Evolutionary conservation across 2,329 filamentous ascomycete genomes (phyloP).

Genomic region (Catunica adiposa): DNA sequence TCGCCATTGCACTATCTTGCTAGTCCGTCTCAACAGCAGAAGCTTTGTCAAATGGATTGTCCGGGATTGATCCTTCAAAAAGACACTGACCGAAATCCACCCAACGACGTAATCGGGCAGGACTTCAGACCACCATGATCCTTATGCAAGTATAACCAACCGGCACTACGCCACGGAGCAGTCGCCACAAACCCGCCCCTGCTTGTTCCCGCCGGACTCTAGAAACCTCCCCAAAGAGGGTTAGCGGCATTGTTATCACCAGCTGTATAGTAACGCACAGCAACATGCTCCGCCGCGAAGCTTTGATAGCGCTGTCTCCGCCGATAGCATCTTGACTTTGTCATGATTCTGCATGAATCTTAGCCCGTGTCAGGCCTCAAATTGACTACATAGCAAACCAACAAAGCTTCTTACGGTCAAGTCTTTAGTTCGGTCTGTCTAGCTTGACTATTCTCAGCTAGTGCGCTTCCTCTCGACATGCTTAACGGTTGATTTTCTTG

Average conservation of each 20-base stretch:
- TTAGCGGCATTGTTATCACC: neutral
- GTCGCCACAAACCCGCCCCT: neutral
- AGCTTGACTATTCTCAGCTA: neutral
- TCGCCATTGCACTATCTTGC: neutral
- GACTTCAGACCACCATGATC: too few relatives aligned
- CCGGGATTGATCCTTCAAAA: neutral
- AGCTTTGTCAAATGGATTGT: neutral
- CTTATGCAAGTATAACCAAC: neutral
- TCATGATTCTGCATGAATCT: neutral
- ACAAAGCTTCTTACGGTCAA: constrained; percentile 1
- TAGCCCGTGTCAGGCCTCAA: neutral
- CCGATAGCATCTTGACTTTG: neutral
- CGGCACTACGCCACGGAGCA: neutral
- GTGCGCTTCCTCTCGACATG: neutral
- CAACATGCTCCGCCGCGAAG: constrained; percentile 1
- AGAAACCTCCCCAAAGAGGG: neutral
- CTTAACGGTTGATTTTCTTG: neutral
- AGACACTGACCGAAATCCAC: neutral
- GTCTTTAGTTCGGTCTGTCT: neutral
- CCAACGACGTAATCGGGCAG: neutral
- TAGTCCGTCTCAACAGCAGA: neutral
- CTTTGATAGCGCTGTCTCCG: neutral
- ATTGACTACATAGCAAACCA: neutral
- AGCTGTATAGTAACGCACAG: neutral
- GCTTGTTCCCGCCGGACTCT: neutral